Evolutionary conservation across 2,329 filamentous ascomycete genomes (phyloP).

Genomic region (Aspergillus fijiensis): DNA sequence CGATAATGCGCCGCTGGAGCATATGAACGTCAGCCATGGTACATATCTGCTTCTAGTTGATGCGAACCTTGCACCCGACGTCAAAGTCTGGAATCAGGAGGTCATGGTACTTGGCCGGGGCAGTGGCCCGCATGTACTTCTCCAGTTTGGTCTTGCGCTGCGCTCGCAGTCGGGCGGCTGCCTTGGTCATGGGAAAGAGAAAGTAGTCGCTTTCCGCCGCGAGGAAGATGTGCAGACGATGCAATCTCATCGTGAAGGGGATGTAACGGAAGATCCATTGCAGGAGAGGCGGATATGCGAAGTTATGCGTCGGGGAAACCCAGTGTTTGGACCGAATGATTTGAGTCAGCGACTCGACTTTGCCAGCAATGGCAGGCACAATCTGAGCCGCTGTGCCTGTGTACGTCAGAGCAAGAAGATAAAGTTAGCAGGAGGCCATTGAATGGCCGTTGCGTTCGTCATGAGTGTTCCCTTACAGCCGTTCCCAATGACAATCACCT

Average conservation of each 20-base stretch:
- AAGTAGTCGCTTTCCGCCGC: conserved; percentile 23
- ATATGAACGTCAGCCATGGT: background rate
- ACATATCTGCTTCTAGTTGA: background rate
- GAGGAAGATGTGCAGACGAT: conserved; percentile 38
- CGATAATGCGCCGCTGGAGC: conserved; percentile 10
- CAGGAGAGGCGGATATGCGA: conserved; percentile 50
- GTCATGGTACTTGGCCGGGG: conserved; percentile 13
- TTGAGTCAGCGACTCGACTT: conserved; percentile 56
- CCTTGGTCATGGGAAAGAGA: conserved; percentile 46
- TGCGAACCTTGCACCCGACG: conserved; percentile 13
- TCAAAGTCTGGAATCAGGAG: conserved; percentile 14
- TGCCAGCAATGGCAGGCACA: conserved; percentile 34
- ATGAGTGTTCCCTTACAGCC: conserved; percentile 28
- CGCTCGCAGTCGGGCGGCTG: conserved; percentile 41
- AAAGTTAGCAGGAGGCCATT: too few relatives aligned
- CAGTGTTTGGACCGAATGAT: conserved; percentile 58
- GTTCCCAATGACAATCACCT: conserved; percentile 31
- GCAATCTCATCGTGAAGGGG: conserved; percentile 45
- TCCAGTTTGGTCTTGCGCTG: conserved; percentile 38
- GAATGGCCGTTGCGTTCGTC: too few relatives aligned
- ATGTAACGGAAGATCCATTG: conserved; percentile 50
- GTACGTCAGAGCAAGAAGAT: too few relatives aligned
- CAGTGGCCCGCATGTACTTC: conserved; percentile 25
- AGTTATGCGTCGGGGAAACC: conserved; percentile 47
- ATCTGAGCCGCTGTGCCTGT: conserved; percentile 29